Conservation (phyloP, 345 rosid genomes). For the Psidium guajava region DNA sequence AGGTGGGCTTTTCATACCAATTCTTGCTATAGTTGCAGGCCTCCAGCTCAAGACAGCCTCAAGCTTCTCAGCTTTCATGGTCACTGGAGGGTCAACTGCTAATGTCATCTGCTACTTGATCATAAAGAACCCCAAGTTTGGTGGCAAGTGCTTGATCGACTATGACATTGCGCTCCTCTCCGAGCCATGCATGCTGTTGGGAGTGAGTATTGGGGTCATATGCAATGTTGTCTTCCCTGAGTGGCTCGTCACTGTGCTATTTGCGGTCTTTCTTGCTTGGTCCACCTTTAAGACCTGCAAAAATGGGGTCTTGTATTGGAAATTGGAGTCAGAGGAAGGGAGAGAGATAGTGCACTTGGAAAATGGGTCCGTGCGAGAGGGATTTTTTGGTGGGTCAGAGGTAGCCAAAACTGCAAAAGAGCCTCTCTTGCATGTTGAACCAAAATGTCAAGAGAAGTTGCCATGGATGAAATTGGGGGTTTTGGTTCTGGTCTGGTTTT, state of each 20-base stretch:
- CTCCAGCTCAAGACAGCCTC: constrained; percentile 73
- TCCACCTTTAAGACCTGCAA: constrained; percentile 65
- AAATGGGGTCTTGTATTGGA: constrained; percentile 52
- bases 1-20: constrained; percentile 75
- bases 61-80: constrained; percentile 83
- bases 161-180: constrained; percentile 67
- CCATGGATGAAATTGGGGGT: constrained; percentile 66
- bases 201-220: constrained; percentile 74
- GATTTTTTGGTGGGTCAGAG: constrained; percentile 3
- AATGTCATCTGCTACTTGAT: constrained; percentile 48
- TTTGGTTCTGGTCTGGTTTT: constrained; percentile 54
- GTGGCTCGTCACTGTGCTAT: constrained; percentile 63
- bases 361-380: not conserved
- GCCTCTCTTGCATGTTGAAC: constrained; percentile 30
- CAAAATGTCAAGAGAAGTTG: constrained; percentile 7
- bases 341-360: constrained; percentile 1
- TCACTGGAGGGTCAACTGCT: constrained; percentile 73
- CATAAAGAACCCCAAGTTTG: constrained; percentile 21
- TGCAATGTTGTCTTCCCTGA: constrained; percentile 69
- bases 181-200: constrained; percentile 77
- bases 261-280: constrained; percentile 62
- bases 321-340: constrained; percentile 35
- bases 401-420: constrained; percentile 18
- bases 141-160: constrained; percentile 38
- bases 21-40: constrained; percentile 54